A percentile compares a stretch with the other conserved stretches of the same genome.
Evolutionary conservation across 192 early-diverging fungal genomes (phyloP).

Genomic region (Neocallimastix lanati): DNA sequence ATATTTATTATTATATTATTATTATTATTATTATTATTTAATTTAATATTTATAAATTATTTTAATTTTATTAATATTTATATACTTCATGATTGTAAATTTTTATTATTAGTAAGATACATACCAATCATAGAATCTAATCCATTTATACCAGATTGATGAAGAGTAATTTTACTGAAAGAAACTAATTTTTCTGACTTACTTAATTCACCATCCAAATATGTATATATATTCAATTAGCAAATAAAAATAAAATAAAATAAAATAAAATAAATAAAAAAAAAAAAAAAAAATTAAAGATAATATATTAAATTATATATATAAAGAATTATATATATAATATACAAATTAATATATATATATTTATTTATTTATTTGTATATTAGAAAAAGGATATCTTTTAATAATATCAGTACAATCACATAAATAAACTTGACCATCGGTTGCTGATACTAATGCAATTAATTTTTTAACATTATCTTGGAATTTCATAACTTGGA

Average conservation of each 20-base stretch:
- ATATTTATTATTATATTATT: too few relatives aligned
- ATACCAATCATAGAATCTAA: conserved; percentile 16
- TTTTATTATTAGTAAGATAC: too few relatives aligned
- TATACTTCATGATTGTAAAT: too few relatives aligned
- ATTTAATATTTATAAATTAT: too few relatives aligned
- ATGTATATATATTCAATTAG: conserved; percentile 3
- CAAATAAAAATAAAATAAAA: not conserved
- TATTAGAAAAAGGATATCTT: not conserved
- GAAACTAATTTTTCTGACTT: conserved; percentile 7
- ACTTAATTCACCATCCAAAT: conserved; percentile 13
- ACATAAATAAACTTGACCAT: not conserved
- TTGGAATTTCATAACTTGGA: not conserved
- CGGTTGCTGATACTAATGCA: not conserved
- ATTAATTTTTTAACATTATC: not conserved
- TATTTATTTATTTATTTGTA: too few relatives aligned
- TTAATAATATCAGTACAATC: not conserved
- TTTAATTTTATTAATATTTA: too few relatives aligned
- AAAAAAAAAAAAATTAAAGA: not conserved
- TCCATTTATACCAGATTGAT: conserved; percentile 65
- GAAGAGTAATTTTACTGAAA: conserved; percentile 7
- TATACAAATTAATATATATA: too few relatives aligned
- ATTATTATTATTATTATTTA: too few relatives aligned
- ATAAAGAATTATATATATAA: too few relatives aligned
- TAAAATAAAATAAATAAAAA: conserved; percentile 1
- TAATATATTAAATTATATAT: not conserved